Evolutionary conservation across 1,139 yeast genomes (phyloP).

Genomic region (Protomyces inouyei): DNA sequence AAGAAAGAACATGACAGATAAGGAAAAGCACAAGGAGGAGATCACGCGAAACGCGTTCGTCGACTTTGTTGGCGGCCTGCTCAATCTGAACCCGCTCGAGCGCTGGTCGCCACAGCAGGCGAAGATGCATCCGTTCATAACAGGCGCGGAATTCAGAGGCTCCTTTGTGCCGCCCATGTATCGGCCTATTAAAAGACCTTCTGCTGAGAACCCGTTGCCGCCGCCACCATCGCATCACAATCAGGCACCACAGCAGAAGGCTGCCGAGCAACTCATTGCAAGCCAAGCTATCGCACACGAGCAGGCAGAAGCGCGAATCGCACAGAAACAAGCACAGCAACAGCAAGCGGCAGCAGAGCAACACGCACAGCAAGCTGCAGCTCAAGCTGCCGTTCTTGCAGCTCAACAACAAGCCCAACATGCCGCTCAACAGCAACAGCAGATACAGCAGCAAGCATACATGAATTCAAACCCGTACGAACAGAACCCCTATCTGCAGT

Average conservation of each 20-base stretch:
- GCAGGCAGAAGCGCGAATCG: constrained; percentile 19
- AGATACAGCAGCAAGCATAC: background rate
- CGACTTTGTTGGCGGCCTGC: constrained; percentile 71
- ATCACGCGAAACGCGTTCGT: constrained; percentile 49
- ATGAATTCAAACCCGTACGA: constrained; percentile 8
- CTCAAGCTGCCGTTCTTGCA: background rate
- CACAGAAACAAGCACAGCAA: constrained; percentile 6
- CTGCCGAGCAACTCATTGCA: constrained; percentile 20
- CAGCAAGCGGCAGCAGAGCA: constrained; percentile 5
- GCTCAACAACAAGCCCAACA: background rate
- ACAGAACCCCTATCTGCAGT: constrained; percentile 14
- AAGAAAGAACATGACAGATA: constrained; percentile 48
- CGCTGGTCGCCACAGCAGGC: constrained; percentile 98
- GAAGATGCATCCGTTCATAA: constrained; percentile 80
- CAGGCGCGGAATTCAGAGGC: constrained; percentile 39
- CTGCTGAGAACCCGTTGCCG: constrained; percentile 23
- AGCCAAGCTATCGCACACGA: constrained; percentile 25
- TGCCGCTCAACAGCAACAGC: background rate
- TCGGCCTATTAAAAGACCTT: constrained; percentile 12
- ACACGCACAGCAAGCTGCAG: background rate
- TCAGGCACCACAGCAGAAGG: constrained; percentile 24
- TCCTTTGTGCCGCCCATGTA: constrained; percentile 38
- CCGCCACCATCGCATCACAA: constrained; percentile 26
- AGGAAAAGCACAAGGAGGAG: constrained; percentile 41
- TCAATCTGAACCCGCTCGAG: constrained; percentile 84